Evolutionary conservation across 352 stramenopile species (phyloP), one percentile per base, ranked within the genome.

Genomic region (Pythium dissimile): DNA sequence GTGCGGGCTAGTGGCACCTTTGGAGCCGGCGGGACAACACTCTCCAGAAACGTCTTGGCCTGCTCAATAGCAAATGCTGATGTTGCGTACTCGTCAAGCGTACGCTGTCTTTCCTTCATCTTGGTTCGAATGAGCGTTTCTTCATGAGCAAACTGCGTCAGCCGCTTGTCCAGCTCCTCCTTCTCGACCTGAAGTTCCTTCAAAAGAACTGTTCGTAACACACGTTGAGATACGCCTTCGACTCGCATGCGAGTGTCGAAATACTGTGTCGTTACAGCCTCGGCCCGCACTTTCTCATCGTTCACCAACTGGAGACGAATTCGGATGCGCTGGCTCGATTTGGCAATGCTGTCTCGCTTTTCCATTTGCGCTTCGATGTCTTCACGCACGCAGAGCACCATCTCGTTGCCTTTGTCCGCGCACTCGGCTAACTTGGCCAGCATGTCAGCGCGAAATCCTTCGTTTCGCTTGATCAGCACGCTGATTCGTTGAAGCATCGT

Each of bases 391-490:
- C 66, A 74, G 30, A 90, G 56, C 28, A 88, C 64, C 31, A 78
- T 62, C 28, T 89, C 80, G 38, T 86, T 86, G 9, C 80, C 78
- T 15, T 68, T 59, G 8, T 86, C 76, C 8, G 47, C 50, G 20
- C 74, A 78, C 1, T 47, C 8, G 2, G 26, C 15, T 0, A 90
- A 64, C 44, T 77, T 86, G 5, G 5, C 16, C 0, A 85, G 45
- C 42, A 77, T 60, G 47, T 88, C 78, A 1, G 48, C 32, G 1
- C 74, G 71, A 52, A 90, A 88, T 1, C 62, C 69, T 54, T 85
- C 78, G 31, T 90, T 90, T 15, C 80, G 73, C 61, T 90, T 83
- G 59, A 88, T 82, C 6, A 86, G 54, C 16, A 86, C 71, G 31
- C 76, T 85, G 18, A 90, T 27, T 9, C 75, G 80, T 50, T 90